Evolutionary conservation across 805 yeast genomes (phyloP), one percentile per base, ranked within the genome.

Genomic region (Wickerhamiella lipophila): DNA sequence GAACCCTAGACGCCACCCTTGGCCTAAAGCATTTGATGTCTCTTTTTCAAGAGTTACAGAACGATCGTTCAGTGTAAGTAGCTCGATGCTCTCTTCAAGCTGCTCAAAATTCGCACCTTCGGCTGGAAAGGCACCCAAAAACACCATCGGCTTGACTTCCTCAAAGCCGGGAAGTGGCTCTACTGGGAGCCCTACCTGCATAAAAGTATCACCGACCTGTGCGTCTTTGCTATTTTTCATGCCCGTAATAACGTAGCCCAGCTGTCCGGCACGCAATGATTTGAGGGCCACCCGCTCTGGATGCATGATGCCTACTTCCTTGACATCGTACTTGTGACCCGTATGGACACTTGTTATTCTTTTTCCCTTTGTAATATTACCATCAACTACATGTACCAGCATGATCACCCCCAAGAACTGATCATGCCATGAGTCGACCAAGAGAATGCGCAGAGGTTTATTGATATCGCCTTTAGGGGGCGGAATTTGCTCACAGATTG

Each of bases 371-470:
- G 74, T 74, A 15, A 89, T 68, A 2, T 65, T 60, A 1, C 98
- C 98, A 63, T 89, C 96, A 3, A 81, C 94, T 5, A 88, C 76
- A 60, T 84, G 76, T 1, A 89, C 83, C 42, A 89, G 68, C 66
- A 88, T 70, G 2, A 92, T 84, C 4, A 89, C 97, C 1, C 98
- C 98, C 9, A 84, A 74, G 58, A 85, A 92, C 2, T 85, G 73
- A 61, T 89, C 97, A 61, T 87, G 92, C 98, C 98, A 89, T 3
- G 96, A 88, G 62, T 89, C 98, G n/a, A 89, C 94, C 44, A 89
- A 69, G 50, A 89, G 75, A 0, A 87, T 83, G 54, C 83, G 75
- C 44, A 82, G 65, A 0, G 88, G 87, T 1, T 60, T 63, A 5
- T 61, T 57, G 0, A 62, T 44, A 16, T 69, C 64, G 4, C 94